Evolutionary conservation across 352 stramenopile genomes (phyloP).

Genomic region (Globisporangium barbulae): DNA sequence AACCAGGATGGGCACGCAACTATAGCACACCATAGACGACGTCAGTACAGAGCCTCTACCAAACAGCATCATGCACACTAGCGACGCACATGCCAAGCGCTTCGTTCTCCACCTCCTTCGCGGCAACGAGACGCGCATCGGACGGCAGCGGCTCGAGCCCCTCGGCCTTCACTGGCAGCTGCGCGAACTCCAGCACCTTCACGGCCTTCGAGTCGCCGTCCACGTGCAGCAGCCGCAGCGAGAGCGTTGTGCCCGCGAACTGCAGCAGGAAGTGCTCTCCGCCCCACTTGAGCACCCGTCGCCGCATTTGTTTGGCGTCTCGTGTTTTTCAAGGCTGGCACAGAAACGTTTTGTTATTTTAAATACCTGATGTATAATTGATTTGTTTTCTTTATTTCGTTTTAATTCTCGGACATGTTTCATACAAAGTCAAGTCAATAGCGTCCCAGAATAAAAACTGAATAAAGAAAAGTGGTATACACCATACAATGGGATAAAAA

Average conservation of each 20-base stretch:
- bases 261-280: conserved; percentile 14
- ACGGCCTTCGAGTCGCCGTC: conserved; percentile 12
- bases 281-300: no score
- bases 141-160: conserved; percentile 18
- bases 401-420: no score
- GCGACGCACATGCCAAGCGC: conserved; percentile 36
- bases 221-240: conserved; percentile 15
- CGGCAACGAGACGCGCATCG: conserved; percentile 31
- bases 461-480: no score
- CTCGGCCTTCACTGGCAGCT: conserved; percentile 5
- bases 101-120: conserved; percentile 34
- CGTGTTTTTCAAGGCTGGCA: no score
- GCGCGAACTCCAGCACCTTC: background rate
- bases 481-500: no score
- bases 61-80: background rate
- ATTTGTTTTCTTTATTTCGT: no score
- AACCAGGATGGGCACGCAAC: conserved; percentile 10
- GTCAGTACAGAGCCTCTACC: background rate
- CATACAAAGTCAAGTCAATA: no score
- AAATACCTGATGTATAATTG: no score
- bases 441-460: no score
- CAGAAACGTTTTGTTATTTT: no score
- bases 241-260: background rate
- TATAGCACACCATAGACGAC: background rate
- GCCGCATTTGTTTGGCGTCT: no score